Percentiles rank a stretch among this genome's conserved stretches.
These are phyloP conservation scores for Penicillium salamii DNA, from an alignment of 495 filamentous ascomycete species.

Conservation along the genomic window DNA sequence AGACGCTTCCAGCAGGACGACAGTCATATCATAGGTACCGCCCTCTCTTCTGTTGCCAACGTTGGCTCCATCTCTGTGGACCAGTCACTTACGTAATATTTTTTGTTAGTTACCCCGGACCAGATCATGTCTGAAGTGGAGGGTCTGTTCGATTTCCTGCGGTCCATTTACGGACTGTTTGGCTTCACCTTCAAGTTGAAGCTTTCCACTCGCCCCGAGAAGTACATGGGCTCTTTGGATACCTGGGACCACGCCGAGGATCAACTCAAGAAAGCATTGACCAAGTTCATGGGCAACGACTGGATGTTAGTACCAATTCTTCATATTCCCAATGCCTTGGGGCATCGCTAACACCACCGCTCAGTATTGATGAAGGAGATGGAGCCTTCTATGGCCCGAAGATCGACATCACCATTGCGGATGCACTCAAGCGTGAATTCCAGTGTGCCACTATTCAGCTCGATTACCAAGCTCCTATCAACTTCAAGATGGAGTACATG, in stretches of 20 bases:
- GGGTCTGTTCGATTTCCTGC: slow-evolving; percentile 84
- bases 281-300: slow-evolving; percentile 71
- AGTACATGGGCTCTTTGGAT: slow-evolving; percentile 79
- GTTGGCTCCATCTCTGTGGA: too few relatives aligned
- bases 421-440: slow-evolving; percentile 72
- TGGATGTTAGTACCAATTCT: too few relatives aligned
- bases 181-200: slow-evolving; percentile 97
- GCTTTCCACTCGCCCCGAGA: slow-evolving; percentile 91
- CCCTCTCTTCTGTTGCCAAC: too few relatives aligned
- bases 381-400: slow-evolving; percentile 97
- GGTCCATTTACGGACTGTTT: slow-evolving; percentile 79
- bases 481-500: slow-evolving; percentile 81
- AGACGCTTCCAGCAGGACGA: slow-evolving; percentile 95
- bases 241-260: slow-evolving; percentile 87
- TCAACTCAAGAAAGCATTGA: slow-evolving; percentile 71
- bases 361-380: slow-evolving; percentile 86
- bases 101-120: slow-evolving; percentile 58
- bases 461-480: slow-evolving; percentile 88
- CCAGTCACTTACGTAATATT: too few relatives aligned
- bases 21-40: slow-evolving; percentile 78
- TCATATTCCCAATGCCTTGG: too few relatives aligned
- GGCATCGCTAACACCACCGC: too few relatives aligned
- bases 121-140: slow-evolving; percentile 82
- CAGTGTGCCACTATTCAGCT: slow-evolving; percentile 98
- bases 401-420: slow-evolving; percentile 89